Percentiles rank a stretch among this genome's conserved stretches.
Conservation (phyloP, 257 asterid genomes). For the Solanum peruvianum region DNA sequence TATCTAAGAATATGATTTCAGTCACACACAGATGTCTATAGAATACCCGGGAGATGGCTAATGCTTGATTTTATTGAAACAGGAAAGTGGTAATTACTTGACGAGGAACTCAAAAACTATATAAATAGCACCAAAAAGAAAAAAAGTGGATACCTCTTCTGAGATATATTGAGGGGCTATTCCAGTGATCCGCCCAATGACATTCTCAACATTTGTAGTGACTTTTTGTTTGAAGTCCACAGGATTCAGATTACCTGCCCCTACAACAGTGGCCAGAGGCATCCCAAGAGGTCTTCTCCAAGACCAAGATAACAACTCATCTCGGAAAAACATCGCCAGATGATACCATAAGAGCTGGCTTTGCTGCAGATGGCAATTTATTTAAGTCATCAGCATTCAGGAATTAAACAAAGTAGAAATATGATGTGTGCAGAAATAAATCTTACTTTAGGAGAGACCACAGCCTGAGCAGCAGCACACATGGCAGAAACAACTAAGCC, state of each 20-base stretch:
- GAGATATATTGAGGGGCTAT: constrained; percentile 84
- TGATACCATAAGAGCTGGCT: constrained; percentile 95
- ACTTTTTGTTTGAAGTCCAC: constrained; percentile 78
- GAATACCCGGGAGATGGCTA: neutral
- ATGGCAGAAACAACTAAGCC: constrained; percentile 90
- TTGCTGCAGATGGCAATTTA: constrained; percentile 54
- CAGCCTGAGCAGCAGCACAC: constrained; percentile 98
- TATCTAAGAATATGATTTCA: neutral
- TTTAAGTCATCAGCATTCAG: constrained; percentile 3
- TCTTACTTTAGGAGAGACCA: constrained; percentile 92
- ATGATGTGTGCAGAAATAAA: neutral
- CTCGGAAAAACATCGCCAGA: constrained; percentile 99
- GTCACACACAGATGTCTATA: neutral
- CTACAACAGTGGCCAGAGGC: constrained; percentile 61
- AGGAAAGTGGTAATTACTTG: neutral
- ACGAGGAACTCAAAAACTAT: neutral
- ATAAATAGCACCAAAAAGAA: neutral
- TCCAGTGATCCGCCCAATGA: constrained; percentile 60
- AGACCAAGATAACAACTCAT: constrained; percentile 95
- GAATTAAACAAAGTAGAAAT: neutral
- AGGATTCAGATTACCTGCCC: constrained; percentile 62
- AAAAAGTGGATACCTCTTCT: constrained; percentile 60
- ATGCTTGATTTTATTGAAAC: neutral
- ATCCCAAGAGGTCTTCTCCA: constrained; percentile 95
- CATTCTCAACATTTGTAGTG: constrained; percentile 76